Conservation (phyloP, 2,329 filamentous ascomycete genomes). For the Alternaria arborescens region DNA sequence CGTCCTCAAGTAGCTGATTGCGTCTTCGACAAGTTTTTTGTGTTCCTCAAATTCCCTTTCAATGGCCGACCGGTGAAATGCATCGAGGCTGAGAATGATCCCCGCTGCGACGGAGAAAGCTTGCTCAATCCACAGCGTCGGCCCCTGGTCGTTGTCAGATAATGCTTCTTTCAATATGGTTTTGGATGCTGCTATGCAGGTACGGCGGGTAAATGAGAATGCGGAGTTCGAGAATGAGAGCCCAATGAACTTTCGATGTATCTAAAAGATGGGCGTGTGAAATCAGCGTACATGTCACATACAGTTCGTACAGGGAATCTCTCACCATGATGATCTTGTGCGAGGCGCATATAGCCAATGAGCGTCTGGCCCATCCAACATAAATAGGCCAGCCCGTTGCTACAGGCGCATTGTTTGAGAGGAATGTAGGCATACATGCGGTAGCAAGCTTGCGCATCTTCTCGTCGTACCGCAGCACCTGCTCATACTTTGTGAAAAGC, state of each 20-base stretch:
- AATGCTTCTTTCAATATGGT: conserved; percentile 52
- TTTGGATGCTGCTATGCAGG: conserved; percentile 52
- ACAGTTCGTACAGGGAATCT: not conserved
- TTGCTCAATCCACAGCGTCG: conserved; percentile 53
- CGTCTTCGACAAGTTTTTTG: conserved; percentile 12
- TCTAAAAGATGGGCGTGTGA: conserved; percentile 12
- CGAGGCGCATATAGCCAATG: conserved; percentile 49
- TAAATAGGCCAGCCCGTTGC: conserved; percentile 48
- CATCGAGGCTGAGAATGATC: conserved; percentile 53
- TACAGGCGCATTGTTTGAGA: conserved; percentile 41
- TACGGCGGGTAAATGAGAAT: conserved; percentile 51
- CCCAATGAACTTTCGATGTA: conserved; percentile 52
- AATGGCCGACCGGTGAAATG: conserved; percentile 40
- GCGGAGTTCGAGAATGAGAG: conserved; percentile 50
- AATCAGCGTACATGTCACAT: not conserved
- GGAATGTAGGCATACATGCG: conserved; percentile 44
- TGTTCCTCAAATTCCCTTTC: conserved; percentile 22
- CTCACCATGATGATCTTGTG: conserved; percentile 53
- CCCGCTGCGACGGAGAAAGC: conserved; percentile 53
- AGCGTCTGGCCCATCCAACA: conserved; percentile 50
- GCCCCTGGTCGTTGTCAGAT: conserved; percentile 43
- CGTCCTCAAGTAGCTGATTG: conserved; percentile 18
- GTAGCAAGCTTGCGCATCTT: conserved; percentile 50
- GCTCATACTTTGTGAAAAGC: conserved; percentile 53
- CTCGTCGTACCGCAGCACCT: conserved; percentile 51